Percentiles rank a stretch among this genome's conserved stretches.
Evolutionary conservation across 768 basidiomycete species (phyloP).

Genomic region (Trametes meyenii): DNA sequence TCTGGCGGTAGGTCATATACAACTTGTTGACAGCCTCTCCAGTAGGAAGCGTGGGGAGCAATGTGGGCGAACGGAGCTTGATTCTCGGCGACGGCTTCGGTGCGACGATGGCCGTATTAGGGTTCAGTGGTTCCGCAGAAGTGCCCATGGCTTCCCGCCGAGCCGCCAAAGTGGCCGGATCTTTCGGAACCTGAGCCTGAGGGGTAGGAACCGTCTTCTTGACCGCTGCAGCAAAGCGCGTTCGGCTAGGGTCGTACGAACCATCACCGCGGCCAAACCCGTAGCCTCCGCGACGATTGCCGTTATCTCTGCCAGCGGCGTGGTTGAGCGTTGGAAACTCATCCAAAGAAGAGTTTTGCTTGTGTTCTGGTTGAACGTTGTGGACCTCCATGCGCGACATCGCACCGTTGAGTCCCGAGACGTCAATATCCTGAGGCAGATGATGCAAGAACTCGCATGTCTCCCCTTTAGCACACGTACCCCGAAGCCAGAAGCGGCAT

Average conservation of each 20-base stretch:
- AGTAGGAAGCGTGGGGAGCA: slow-evolving; percentile 88
- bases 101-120: slow-evolving; percentile 71
- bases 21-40: slow-evolving; percentile 77
- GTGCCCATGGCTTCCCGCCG: slow-evolving; percentile 61
- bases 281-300: slow-evolving; percentile 41
- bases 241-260: slow-evolving; percentile 79
- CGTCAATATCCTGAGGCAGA: slow-evolving; percentile 84
- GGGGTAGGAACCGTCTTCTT: slow-evolving; percentile 57
- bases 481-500: slow-evolving; percentile 97
- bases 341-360: slow-evolving; percentile 46
- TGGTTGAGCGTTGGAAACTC: slow-evolving; percentile 72
- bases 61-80: slow-evolving; percentile 76
- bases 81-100: slow-evolving; percentile 84
- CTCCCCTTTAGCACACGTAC: slow-evolving; percentile 96
- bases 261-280: slow-evolving; percentile 40
- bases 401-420: slow-evolving; percentile 65
- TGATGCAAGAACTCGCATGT: slow-evolving; percentile 96
- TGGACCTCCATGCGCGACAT: slow-evolving; percentile 69
- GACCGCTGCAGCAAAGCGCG: slow-evolving; percentile 87
- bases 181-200: slow-evolving; percentile 28
- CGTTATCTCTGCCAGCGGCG: slow-evolving; percentile 33
- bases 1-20: slow-evolving; percentile 86
- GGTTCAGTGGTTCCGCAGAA: slow-evolving; percentile 63
- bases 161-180: slow-evolving; percentile 46
- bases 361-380: slow-evolving; percentile 43